phyloP scores from a whole-genome alignment of 768 basidiomycete genomes.

The Royoungia palumana region DNA sequence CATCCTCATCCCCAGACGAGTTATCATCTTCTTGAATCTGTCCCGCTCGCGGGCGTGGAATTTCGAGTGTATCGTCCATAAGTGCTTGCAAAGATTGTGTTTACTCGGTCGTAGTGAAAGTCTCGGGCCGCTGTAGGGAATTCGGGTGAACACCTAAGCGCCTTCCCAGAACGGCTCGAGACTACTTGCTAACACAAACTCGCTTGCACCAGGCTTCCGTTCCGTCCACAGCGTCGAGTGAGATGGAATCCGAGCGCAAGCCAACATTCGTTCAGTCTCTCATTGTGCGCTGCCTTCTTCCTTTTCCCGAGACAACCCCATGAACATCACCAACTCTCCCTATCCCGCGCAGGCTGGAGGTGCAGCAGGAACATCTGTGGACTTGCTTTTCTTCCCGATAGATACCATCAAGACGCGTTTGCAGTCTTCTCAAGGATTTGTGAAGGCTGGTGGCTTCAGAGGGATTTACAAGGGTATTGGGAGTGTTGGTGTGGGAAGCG shows the following conservation, averaged over 20 bases:
- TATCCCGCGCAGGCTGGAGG: slow-evolving; percentile 68
- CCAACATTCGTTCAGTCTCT: slow-evolving; percentile 48
- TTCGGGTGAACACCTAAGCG: too few species aligned
- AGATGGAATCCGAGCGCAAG: slow-evolving; percentile 31
- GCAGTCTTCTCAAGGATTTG: slow-evolving; percentile 85
- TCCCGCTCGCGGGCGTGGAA: slow-evolving; percentile 25
- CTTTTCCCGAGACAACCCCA: slow-evolving; percentile 7
- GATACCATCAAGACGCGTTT: slow-evolving; percentile 96
- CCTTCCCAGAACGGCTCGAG: too few species aligned
- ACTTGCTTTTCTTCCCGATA: slow-evolving; percentile 94
- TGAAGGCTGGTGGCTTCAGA: slow-evolving; percentile 78
- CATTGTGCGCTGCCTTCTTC: slow-evolving; percentile 33
- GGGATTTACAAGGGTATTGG: slow-evolving; percentile 94
- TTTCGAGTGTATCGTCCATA: slow-evolving; percentile 66
- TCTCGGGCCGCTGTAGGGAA: too few species aligned
- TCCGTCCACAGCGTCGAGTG: slow-evolving; percentile 5
- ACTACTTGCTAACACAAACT: too few species aligned
- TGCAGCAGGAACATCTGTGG: slow-evolving; percentile 88
- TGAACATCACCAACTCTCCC: slow-evolving; percentile 11
- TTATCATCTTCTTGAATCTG: slow-evolving; percentile 32
- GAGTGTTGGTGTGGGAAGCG: slow-evolving; percentile 91
- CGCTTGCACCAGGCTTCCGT: slow-evolving; percentile 3
- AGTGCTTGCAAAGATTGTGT: background rate
- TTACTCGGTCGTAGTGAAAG: too few species aligned
- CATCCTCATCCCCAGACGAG: slow-evolving; percentile 73